Percentiles rank a stretch among this genome's conserved stretches.
phyloP scores from a whole-genome alignment of 805 yeast genomes.

The Yamadazyma phyllophila region DNA sequence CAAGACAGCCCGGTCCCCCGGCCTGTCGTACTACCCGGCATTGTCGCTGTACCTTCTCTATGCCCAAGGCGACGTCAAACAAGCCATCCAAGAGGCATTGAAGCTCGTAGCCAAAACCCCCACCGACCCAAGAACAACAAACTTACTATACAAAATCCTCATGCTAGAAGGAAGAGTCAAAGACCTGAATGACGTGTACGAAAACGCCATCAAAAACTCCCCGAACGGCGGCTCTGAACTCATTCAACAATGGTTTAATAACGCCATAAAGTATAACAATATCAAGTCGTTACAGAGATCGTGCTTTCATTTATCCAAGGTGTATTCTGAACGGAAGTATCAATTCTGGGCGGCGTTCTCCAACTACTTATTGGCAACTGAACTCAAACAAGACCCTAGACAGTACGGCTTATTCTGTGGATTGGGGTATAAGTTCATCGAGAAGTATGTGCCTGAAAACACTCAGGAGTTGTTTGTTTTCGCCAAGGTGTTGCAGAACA shows the following conservation, averaged over 20 bases:
- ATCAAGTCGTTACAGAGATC: slow-evolving; percentile 52
- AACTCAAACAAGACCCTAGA: slow-evolving; percentile 25
- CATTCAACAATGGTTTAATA: slow-evolving; percentile 56
- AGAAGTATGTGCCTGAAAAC: slow-evolving; percentile 47
- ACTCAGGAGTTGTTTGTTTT: slow-evolving; percentile 69
- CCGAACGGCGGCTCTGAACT: slow-evolving; percentile 42
- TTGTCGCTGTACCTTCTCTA: slow-evolving; percentile 36
- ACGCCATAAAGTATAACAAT: slow-evolving; percentile 48
- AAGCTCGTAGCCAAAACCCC: slow-evolving; percentile 39
- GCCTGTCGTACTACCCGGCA: slow-evolving; percentile 52
- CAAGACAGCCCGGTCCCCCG: slow-evolving; percentile 55
- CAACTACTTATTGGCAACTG: slow-evolving; percentile 41
- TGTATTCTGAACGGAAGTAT: slow-evolving; percentile 24
- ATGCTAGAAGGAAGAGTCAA: slow-evolving; percentile 26
- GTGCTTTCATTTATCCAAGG: slow-evolving; percentile 41
- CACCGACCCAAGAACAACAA: slow-evolving; percentile 54
- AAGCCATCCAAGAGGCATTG: slow-evolving; percentile 32
- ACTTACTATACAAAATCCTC: slow-evolving; percentile 47
- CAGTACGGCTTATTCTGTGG: slow-evolving; percentile 55
- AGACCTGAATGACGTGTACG: slow-evolving; percentile 52
- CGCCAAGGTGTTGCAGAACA: slow-evolving; percentile 27
- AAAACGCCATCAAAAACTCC: slow-evolving; percentile 55
- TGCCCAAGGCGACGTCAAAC: slow-evolving; percentile 28
- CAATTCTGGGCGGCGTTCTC: slow-evolving; percentile 58
- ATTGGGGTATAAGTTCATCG: slow-evolving; percentile 59